Conservation (phyloP, 345 rosid genomes). For the Noccaea bulbosa region DNA sequence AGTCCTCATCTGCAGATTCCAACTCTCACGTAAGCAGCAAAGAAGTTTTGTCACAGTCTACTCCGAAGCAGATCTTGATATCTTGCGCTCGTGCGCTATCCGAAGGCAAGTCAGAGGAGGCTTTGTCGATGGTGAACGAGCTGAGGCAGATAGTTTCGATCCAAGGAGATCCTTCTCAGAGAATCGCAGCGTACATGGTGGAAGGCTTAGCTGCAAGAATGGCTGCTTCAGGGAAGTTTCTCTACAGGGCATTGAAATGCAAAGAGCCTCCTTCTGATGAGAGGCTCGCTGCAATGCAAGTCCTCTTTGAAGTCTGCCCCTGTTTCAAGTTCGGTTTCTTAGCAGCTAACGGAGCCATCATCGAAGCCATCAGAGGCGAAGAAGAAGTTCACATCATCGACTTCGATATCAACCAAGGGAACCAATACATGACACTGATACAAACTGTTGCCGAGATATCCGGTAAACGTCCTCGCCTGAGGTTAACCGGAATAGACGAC, state of each 20-base stretch:
- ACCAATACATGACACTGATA: slow-evolving; percentile 87
- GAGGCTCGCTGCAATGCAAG: slow-evolving; percentile 98
- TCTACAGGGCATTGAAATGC: slow-evolving; percentile 89
- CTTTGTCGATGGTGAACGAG: slow-evolving; percentile 65
- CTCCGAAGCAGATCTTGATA: slow-evolving; percentile 75
- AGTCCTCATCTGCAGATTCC: slow-evolving; percentile 79
- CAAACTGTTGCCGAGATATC: slow-evolving; percentile 59
- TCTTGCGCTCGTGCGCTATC: slow-evolving; percentile 74
- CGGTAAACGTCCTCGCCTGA: slow-evolving; percentile 60
- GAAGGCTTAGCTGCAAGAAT: slow-evolving; percentile 97
- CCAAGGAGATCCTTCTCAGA: slow-evolving; percentile 93
- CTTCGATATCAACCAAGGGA: slow-evolving; percentile 95
- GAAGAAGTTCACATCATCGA: slow-evolving; percentile 82
- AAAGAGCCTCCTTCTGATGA: slow-evolving; percentile 96
- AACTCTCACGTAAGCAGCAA: slow-evolving; percentile 66
- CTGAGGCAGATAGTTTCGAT: slow-evolving; percentile 81
- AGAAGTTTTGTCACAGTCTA: slow-evolving; percentile 62
- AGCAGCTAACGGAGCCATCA: slow-evolving; percentile 87
- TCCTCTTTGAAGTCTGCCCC: slow-evolving; percentile 95
- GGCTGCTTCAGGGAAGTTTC: slow-evolving; percentile 85
- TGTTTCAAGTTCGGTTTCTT: slow-evolving; percentile 93
- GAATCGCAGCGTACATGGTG: slow-evolving; percentile 97
- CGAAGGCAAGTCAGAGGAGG: slow-evolving; percentile 67
- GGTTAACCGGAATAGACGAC: slow-evolving; percentile 91
- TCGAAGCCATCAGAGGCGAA: slow-evolving; percentile 76